Conservation (phyloP, 208 protist species). For the Wallacemonas sp. region DNA sequence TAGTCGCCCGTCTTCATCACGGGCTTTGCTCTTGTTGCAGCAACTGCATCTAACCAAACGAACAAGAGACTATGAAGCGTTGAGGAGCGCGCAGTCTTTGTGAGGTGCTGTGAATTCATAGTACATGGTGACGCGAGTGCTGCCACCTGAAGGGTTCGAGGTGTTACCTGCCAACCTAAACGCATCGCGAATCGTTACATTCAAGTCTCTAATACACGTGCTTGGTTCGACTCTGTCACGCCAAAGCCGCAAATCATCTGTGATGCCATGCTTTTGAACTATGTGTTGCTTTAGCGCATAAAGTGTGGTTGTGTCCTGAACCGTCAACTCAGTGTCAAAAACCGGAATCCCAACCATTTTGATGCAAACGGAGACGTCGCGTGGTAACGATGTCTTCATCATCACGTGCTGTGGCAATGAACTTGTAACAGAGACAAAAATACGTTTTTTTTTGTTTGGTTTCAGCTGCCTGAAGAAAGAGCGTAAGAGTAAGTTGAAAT, state of each 20-base stretch:
- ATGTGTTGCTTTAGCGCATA: constrained; percentile 51
- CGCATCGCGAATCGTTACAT: constrained; percentile 38
- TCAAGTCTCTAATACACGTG: constrained; percentile 55
- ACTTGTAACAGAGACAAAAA: no score
- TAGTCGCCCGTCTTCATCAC: no score
- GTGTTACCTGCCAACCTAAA: constrained; percentile 27
- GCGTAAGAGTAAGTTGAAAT: no score
- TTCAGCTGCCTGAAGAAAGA: no score
- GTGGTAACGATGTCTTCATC: neutral
- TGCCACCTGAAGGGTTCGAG: neutral
- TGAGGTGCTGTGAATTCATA: constrained; percentile 67
- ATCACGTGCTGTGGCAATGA: no score
- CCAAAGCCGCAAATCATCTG: constrained; percentile 52
- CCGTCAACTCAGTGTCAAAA: constrained; percentile 56
- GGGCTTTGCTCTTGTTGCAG: neutral
- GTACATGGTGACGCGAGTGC: constrained; percentile 39
- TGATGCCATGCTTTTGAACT: constrained; percentile 49
- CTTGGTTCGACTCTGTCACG: constrained; percentile 68
- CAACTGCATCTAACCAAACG: neutral
- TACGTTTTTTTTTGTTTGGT: no score
- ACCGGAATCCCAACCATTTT: constrained; percentile 78
- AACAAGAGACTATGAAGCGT: constrained; percentile 16
- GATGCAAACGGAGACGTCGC: constrained; percentile 16
- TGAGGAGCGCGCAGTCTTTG: constrained; percentile 36
- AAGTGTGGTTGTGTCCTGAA: constrained; percentile 28